Conservation (phyloP, 2,329 filamentous ascomycete genomes). For the Talaromyces sp. region DNA sequence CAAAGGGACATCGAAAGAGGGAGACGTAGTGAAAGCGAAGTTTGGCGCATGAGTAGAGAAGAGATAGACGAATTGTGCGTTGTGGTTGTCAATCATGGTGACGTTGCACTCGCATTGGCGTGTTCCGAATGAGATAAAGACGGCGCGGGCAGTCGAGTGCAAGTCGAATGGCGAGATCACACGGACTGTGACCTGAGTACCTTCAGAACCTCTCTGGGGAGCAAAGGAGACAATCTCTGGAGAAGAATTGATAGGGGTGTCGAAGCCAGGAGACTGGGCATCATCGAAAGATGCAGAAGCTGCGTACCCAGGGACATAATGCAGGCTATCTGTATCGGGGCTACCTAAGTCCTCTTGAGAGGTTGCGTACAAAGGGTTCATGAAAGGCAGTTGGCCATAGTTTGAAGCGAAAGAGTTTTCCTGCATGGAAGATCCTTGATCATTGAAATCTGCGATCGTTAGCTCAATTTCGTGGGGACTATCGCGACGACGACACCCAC, state of each 20-base stretch:
- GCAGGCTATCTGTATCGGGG: slow-evolving; percentile 41
- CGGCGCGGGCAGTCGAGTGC: slow-evolving; percentile 51
- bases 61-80: slow-evolving; percentile 65
- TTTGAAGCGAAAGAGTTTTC: slow-evolving; percentile 39
- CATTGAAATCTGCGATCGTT: slow-evolving; percentile 22
- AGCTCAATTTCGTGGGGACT: background rate
- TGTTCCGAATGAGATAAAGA: slow-evolving; percentile 74
- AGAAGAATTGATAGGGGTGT: slow-evolving; percentile 56
- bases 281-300: slow-evolving; percentile 54
- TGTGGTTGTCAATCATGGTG: slow-evolving; percentile 56
- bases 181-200: slow-evolving; percentile 69
- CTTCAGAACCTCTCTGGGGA: slow-evolving; percentile 65
- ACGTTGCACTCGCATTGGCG: slow-evolving; percentile 67
- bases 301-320: slow-evolving; percentile 39
- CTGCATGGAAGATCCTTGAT: slow-evolving; percentile 36
- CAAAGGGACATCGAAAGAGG: slow-evolving; percentile 56
- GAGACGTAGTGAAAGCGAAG: slow-evolving; percentile 55
- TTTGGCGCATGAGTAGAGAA: slow-evolving; percentile 70
- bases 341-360: slow-evolving; percentile 41
- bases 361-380: slow-evolving; percentile 40
- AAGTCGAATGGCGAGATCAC: slow-evolving; percentile 74
- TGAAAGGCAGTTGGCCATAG: slow-evolving; percentile 40
- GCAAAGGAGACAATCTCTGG: slow-evolving; percentile 67
- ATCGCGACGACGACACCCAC: slow-evolving; percentile 54
- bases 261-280: slow-evolving; percentile 65